A percentile compares a stretch with the other conserved stretches of the same genome.
Conservation (phyloP, 768 basidiomycete species). For the Kwoniella sp. region DNA sequence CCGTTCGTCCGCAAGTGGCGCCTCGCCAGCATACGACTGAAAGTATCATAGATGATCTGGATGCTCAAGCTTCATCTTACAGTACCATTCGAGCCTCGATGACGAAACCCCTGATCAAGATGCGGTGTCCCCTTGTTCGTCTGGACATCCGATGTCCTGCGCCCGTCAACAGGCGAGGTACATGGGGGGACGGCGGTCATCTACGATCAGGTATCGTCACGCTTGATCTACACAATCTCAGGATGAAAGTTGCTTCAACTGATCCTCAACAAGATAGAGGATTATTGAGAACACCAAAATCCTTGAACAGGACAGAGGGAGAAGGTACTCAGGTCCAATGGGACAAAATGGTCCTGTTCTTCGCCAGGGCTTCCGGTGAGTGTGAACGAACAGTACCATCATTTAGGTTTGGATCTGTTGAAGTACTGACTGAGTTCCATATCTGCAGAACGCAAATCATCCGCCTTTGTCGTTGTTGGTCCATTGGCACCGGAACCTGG, state of each 20-base stretch:
- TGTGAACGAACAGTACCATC: neutral
- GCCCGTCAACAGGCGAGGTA: constrained; percentile 59
- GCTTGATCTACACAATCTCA: constrained; percentile 37
- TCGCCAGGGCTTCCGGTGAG: constrained; percentile 44
- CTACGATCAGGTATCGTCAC: constrained; percentile 48
- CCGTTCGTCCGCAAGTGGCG: neutral
- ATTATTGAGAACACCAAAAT: neutral
- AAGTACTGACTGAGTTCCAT: constrained; percentile 2
- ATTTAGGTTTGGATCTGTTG: too few species aligned
- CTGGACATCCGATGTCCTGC: constrained; percentile 71
- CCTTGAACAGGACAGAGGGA: neutral
- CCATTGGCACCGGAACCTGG: constrained; percentile 41
- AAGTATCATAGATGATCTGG: constrained; percentile 65
- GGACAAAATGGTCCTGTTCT: constrained; percentile 48
- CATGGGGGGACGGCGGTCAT: constrained; percentile 67
- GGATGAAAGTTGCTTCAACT: neutral
- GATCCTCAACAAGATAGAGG: neutral
- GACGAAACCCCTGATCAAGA: constrained; percentile 38
- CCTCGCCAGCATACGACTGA: constrained; percentile 33
- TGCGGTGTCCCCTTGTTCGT: constrained; percentile 66
- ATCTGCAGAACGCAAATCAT: constrained; percentile 32
- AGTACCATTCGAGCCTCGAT: constrained; percentile 19
- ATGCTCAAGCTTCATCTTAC: constrained; percentile 58
- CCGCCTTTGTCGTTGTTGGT: constrained; percentile 50
- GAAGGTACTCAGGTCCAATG: constrained; percentile 32